Evolutionary conservation across 768 basidiomycete genomes (phyloP), one percentile per base, ranked within the genome.

Genomic region (Mycena kentingensis): DNA sequence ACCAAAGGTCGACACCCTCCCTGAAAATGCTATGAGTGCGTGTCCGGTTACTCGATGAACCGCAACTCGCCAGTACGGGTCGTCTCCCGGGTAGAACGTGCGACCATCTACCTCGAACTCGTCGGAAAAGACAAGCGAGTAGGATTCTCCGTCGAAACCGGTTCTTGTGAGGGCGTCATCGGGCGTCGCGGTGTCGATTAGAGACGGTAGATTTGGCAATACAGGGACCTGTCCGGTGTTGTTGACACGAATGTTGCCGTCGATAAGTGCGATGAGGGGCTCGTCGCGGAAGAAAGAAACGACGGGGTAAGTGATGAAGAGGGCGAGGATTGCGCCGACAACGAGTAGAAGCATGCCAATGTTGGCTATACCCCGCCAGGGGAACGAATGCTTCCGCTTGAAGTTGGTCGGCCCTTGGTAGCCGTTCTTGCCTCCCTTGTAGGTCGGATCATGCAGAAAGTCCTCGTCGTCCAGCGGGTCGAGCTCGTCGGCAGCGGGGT

Each of bases 251-350:
- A 83, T 77, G 60, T 88, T 90, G 10, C 85, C 79, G 46, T 81
- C 80, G 47, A 87, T 82, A 5, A 75, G 73, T 31, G 62, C 42
- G 49, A 75, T 76, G 35, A 67, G 65, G 1, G 65, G 60, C 22
- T 68, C 63, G 46, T 76, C 64, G 3, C 67, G 61, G 63, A 79
- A 80, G 52, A 80, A 87, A 1, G 67, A 67, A 39, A 77, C 45
- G 27, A 96, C 80, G 3, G 95, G 94, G 65, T 90, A 95, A 35
- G 85, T 82, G 45, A 90, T 82, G 68, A 96, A 97, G 7, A 97
- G 79, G 31, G 70, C 69, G 48, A 97, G 68, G 52, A 97, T 70
- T 4, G 74, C 81, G 24, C 69, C 21, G 15, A 90, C 71, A 58
- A 97, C 76, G 18, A 85, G 1, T 29, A 86, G 0, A 22, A 98